Percentiles rank a stretch among this genome's conserved stretches.
phyloP scores from a whole-genome alignment of 2,329 filamentous ascomycete genomes.

The Sclerotinia glacialis region DNA sequence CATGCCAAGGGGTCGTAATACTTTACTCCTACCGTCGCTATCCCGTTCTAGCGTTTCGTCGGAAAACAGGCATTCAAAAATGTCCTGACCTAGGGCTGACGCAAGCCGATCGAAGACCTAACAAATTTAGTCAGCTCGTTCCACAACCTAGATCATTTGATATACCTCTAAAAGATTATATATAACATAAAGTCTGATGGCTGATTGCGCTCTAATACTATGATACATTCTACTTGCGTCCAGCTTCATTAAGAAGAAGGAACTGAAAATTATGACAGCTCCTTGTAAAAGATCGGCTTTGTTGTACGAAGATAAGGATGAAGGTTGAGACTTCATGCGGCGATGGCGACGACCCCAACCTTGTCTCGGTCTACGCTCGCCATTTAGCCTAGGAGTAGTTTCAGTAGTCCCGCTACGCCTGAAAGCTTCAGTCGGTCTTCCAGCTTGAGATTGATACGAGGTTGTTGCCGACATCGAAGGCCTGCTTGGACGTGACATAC shows the following conservation, averaged over 20 bases:
- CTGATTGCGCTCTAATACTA: conserved; percentile 90
- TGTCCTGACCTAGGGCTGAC: conserved; percentile 89
- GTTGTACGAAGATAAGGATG: conserved; percentile 78
- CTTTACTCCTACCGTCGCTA: conserved; percentile 83
- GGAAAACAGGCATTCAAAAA: conserved; percentile 93
- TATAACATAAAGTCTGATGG: conserved; percentile 98
- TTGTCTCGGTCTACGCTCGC: conserved; percentile 34
- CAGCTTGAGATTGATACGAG: conserved; percentile 32
- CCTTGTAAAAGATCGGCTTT: conserved; percentile 95
- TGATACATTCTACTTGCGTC: conserved; percentile 99
- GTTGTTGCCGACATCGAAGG: conserved; percentile 32
- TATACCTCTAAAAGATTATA: conserved; percentile 89
- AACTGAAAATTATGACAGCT: conserved; percentile 81
- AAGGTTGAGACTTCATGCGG: conserved; percentile 80
- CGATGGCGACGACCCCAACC: conserved; percentile 53
- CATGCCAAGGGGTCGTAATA: conserved; percentile 85
- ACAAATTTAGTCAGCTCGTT: conserved; percentile 71
- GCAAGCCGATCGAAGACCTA: conserved; percentile 89
- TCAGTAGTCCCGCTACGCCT: conserved; percentile 26
- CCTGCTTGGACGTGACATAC: conserved; percentile 33
- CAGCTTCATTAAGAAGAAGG: conserved; percentile 79
- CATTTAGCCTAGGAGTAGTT: conserved; percentile 27
- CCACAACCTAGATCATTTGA: background rate
- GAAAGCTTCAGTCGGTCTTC: conserved; percentile 25
- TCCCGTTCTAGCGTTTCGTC: conserved; percentile 87